Conservation (phyloP, 83 land plant species). For the Picea abies region DNA sequence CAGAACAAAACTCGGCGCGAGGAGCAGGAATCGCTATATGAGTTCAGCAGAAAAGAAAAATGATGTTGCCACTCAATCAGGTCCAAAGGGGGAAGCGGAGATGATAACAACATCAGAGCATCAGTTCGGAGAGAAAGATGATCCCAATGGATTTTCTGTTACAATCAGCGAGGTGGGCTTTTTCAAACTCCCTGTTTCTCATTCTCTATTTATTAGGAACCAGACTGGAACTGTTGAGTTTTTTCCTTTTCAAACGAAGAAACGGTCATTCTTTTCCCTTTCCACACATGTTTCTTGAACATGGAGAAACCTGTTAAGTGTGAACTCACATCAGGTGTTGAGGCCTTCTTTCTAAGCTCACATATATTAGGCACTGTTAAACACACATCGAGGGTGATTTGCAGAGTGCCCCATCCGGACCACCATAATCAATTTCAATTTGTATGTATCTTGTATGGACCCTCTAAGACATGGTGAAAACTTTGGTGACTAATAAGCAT, state of each 20-base stretch:
- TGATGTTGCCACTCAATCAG: no score
- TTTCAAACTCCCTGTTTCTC: neutral
- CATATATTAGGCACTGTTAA: neutral
- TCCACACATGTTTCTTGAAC: neutral
- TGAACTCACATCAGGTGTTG: neutral
- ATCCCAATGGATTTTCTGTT: neutral
- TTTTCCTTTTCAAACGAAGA: neutral
- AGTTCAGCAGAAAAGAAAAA: no score
- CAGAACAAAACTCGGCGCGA: no score
- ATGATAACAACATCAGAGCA: constrained; percentile 13
- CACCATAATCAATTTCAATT: neutral
- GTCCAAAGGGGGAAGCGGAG: neutral
- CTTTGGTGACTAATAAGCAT: no score
- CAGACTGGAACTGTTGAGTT: neutral
- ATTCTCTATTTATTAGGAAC: neutral
- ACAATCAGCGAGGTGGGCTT: constrained; percentile 12
- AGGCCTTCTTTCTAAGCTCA: neutral
- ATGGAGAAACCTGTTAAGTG: neutral
- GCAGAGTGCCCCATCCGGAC: no score
- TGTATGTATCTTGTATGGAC: neutral
- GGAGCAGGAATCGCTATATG: no score
- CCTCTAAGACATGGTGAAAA: no score
- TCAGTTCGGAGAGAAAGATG: constrained; percentile 1
- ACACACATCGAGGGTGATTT: no score
- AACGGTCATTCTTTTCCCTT: neutral